Evolutionary conservation across 805 yeast genomes (phyloP).

Genomic region (Nakazawaea peltata): DNA sequence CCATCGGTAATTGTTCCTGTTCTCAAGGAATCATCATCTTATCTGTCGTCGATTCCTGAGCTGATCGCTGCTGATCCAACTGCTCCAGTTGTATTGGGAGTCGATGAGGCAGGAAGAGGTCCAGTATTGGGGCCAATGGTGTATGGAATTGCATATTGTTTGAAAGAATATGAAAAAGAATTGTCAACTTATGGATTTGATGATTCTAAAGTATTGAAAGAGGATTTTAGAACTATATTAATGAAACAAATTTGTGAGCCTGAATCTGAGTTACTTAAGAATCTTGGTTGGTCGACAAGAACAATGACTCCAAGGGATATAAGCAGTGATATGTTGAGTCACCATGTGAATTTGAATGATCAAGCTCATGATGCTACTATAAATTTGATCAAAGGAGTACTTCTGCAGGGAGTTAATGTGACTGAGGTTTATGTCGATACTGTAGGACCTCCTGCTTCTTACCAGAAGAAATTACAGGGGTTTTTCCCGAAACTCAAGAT

Average conservation of each 20-base stretch:
- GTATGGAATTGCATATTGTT: conserved; percentile 79
- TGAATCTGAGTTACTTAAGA: conserved; percentile 33
- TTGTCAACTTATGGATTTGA: conserved; percentile 73
- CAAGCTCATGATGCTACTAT: conserved; percentile 97
- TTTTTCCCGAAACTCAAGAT: conserved; percentile 65
- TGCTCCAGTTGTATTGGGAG: conserved; percentile 62
- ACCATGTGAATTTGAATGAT: conserved; percentile 66
- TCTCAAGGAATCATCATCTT: conserved; percentile 37
- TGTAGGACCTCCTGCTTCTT: conserved; percentile 88
- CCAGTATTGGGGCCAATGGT: conserved; percentile 99
- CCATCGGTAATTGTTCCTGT: conserved; percentile 25
- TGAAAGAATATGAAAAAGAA: conserved; percentile 38
- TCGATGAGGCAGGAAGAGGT: conserved; percentile 98
- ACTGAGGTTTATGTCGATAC: conserved; percentile 85
- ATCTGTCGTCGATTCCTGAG: conserved; percentile 41
- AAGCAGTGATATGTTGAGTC: conserved; percentile 74
- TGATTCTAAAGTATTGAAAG: conserved; percentile 85
- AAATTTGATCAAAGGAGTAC: conserved; percentile 56
- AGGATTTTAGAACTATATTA: conserved; percentile 54
- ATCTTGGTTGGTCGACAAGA: conserved; percentile 85
- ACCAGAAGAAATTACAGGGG: conserved; percentile 64
- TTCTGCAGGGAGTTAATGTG: conserved; percentile 54
- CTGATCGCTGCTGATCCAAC: conserved; percentile 22
- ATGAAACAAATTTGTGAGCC: conserved; percentile 45
- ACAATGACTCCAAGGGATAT: conserved; percentile 84